A percentile compares a stretch with the other conserved stretches of the same genome.
Evolutionary conservation across 371 early-diverging fungal species (phyloP).

Genomic region (Mortierella sp.): DNA sequence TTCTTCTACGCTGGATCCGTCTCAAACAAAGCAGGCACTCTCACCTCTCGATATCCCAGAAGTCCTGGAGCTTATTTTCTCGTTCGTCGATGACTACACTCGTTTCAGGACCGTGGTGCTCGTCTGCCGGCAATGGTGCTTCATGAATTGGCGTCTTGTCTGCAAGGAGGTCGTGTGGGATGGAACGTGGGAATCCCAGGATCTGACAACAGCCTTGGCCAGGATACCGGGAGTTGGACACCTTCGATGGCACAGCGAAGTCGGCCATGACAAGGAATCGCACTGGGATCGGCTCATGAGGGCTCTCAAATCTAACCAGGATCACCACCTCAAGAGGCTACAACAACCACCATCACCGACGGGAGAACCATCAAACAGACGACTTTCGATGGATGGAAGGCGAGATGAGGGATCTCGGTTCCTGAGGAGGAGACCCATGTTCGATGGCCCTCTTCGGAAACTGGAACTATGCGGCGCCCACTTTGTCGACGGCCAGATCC

Average conservation of each 20-base stretch:
- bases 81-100: background rate
- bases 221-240: background rate
- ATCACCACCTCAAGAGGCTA: background rate
- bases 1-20: background rate
- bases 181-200: background rate
- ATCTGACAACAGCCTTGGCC: background rate
- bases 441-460: conserved; percentile 5
- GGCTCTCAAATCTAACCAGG: background rate
- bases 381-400: background rate
- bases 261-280: conserved; percentile 5
- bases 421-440: background rate
- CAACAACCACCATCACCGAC: background rate
- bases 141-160: background rate
- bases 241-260: conserved; percentile 4
- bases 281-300: conserved; percentile 7
- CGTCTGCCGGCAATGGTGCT: conserved; percentile 8
- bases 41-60: conserved; percentile 13
- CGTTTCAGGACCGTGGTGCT: background rate
- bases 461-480: conserved; percentile 2
- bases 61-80: background rate
- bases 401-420: background rate
- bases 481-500: conserved; percentile 3
- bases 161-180: conserved; percentile 1
- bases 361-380: background rate
- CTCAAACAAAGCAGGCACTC: background rate